phyloP scores from a whole-genome alignment of 805 yeast species.

The Danielia oregonensis region DNA sequence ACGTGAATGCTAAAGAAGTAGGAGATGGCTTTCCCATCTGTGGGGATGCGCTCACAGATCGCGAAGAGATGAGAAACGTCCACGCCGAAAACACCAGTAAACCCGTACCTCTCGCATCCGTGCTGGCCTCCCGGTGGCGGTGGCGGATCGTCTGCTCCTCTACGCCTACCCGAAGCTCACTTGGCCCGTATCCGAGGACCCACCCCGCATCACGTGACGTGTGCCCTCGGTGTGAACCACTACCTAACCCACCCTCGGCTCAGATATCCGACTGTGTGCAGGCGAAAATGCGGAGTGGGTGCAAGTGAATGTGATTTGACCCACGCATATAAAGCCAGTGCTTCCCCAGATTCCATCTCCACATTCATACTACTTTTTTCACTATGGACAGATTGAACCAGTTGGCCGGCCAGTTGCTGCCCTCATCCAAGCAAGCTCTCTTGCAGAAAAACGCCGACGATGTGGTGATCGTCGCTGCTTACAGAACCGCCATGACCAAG shows the following conservation, averaged over 20 bases:
- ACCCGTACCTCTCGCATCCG: too few species aligned
- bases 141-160: too few species aligned
- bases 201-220: too few species aligned
- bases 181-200: too few species aligned
- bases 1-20: too few species aligned
- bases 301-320: slow-evolving; percentile 7
- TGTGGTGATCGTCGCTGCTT: slow-evolving; percentile 86
- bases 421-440: slow-evolving; percentile 39
- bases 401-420: slow-evolving; percentile 41
- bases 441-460: slow-evolving; percentile 71
- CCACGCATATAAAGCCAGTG: not conserved
- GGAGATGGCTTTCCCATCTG: too few species aligned
- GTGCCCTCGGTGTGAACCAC: not conserved
- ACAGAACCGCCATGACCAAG: slow-evolving; percentile 85
- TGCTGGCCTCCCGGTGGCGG: too few species aligned
- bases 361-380: not conserved
- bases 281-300: slow-evolving; percentile 8
- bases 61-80: too few species aligned
- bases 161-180: too few species aligned
- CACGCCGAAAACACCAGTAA: too few species aligned
- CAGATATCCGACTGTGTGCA: not conserved
- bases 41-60: too few species aligned
- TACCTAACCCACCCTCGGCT: not conserved
- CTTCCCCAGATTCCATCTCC: not conserved
- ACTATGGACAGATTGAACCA: slow-evolving; percentile 45